A percentile compares a stretch with the other conserved stretches of the same genome.
These are phyloP conservation scores for Dispira simplex DNA, from an alignment of 192 early-diverging fungal species.

Conservation along the genomic window DNA sequence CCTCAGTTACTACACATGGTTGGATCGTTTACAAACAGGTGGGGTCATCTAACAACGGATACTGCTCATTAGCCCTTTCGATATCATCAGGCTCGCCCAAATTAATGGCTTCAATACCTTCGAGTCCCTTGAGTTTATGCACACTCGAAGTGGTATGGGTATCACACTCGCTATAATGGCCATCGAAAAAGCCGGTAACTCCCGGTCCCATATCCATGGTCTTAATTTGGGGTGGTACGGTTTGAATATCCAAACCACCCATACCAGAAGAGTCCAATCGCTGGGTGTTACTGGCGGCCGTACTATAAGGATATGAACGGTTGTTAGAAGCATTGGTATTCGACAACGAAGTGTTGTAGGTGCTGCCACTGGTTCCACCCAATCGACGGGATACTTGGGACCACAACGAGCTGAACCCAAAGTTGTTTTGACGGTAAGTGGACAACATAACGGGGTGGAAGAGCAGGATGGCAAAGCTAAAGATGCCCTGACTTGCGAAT, in stretches of 20 bases:
- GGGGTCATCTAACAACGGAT: neutral
- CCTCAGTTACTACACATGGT: too few relatives aligned
- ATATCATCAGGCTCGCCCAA: neutral
- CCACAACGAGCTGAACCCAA: conserved; percentile 10
- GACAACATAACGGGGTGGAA: conserved; percentile 12
- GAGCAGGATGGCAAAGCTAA: conserved; percentile 3
- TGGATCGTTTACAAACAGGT: conserved; percentile 6
- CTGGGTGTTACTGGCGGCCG: neutral
- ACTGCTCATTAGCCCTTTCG: neutral
- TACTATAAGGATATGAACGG: neutral
- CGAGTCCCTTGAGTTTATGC: conserved; percentile 6
- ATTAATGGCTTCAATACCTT: neutral
- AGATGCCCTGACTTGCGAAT: neutral
- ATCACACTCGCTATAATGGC: too few relatives aligned
- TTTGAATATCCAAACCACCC: neutral
- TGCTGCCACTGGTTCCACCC: neutral
- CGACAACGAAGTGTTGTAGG: neutral
- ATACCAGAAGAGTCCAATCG: neutral
- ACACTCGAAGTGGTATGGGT: neutral
- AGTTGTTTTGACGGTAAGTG: conserved; percentile 1
- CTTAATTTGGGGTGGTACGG: neutral
- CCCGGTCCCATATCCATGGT: conserved; percentile 11
- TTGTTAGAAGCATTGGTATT: neutral
- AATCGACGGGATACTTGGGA: neutral
- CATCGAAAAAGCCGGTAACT: conserved; percentile 8